A percentile compares a stretch with the other conserved stretches of the same genome.
Evolutionary conservation across 495 filamentous ascomycete species (phyloP).

Genomic region (Penicillium angulare): DNA sequence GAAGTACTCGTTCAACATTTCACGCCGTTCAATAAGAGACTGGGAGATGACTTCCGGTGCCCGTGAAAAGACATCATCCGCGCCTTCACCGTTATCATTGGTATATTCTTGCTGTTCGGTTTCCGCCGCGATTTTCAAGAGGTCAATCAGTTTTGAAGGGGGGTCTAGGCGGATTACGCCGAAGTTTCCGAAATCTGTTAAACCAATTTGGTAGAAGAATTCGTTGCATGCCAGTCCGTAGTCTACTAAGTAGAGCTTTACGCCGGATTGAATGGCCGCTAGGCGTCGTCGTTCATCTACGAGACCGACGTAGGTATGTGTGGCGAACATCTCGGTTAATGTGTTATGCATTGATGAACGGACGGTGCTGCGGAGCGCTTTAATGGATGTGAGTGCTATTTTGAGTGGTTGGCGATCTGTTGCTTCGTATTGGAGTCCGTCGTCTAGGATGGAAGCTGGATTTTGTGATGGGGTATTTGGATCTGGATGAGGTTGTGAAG

Average conservation of each 20-base stretch:
- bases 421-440: constrained; percentile 65
- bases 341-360: constrained; percentile 84
- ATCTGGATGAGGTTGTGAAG: constrained; percentile 12
- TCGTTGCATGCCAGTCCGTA: constrained; percentile 86
- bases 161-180: constrained; percentile 79
- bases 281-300: constrained; percentile 86
- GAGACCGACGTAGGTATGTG: constrained; percentile 90
- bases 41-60: constrained; percentile 60
- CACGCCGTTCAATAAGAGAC: constrained; percentile 68
- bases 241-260: constrained; percentile 91
- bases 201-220: constrained; percentile 94
- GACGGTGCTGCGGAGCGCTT: constrained; percentile 75
- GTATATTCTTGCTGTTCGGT: constrained; percentile 48
- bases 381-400: constrained; percentile 77
- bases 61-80: constrained; percentile 62
- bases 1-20: constrained; percentile 95
- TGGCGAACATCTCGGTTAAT: constrained; percentile 84
- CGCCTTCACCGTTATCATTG: constrained; percentile 32
- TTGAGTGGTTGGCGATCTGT: constrained; percentile 64
- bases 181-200: constrained; percentile 97
- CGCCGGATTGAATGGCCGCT: constrained; percentile 87
- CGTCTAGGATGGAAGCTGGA: constrained; percentile 28
- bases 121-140: constrained; percentile 72
- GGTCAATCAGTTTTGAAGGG: constrained; percentile 64
- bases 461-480: constrained; percentile 15